phyloP scores from a whole-genome alignment of 2,329 filamentous ascomycete genomes.

The Fusarium citri region DNA sequence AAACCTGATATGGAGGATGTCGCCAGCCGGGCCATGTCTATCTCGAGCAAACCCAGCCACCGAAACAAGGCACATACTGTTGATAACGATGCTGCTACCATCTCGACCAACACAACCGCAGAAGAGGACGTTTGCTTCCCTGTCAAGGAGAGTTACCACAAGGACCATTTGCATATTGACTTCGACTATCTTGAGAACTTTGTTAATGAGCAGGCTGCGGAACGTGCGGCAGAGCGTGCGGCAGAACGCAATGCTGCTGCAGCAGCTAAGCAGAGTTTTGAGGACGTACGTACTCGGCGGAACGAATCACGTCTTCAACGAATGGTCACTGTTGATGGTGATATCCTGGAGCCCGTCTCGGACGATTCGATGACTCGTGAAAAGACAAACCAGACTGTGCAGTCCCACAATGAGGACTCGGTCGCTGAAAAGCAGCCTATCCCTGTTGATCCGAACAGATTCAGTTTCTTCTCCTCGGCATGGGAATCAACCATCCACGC shows the following conservation, averaged over 20 bases:
- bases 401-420: conserved; percentile 42
- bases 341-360: conserved; percentile 66
- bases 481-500: conserved; percentile 95
- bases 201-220: conserved; percentile 68
- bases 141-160: conserved; percentile 71
- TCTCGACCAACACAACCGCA: conserved; percentile 75
- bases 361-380: conserved; percentile 59
- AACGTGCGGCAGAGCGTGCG: conserved; percentile 53
- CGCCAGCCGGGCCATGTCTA: conserved; percentile 77
- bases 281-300: conserved; percentile 49
- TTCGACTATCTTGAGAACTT: conserved; percentile 96
- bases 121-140: conserved; percentile 94
- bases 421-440: conserved; percentile 53
- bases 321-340: conserved; percentile 65
- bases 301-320: conserved; percentile 48
- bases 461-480: conserved; percentile 97
- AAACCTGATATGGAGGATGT: conserved; percentile 57
- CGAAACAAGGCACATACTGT: conserved; percentile 69
- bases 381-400: conserved; percentile 55
- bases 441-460: conserved; percentile 77
- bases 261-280: conserved; percentile 44
- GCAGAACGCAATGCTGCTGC: conserved; percentile 58
- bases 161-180: conserved; percentile 86
- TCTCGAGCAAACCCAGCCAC: conserved; percentile 71
- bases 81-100: conserved; percentile 71